Evolutionary conservation across 176 grass and related monocot genomes (phyloP).

Genomic region (Zizania latifolia): DNA sequence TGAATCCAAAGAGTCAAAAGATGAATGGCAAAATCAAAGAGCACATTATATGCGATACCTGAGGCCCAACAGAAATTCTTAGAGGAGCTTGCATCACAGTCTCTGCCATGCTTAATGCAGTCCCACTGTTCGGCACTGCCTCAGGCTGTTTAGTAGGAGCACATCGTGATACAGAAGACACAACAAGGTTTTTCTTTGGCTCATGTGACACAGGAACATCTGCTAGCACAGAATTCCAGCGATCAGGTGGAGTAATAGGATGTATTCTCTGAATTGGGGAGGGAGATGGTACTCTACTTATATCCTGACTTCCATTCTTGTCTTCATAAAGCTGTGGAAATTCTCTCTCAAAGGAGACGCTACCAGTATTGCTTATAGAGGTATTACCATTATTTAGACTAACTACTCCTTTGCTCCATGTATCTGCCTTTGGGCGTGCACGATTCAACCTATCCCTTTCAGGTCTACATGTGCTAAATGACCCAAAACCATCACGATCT

Average conservation of each 20-base stretch:
- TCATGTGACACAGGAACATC: conserved; percentile 40
- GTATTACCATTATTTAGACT: conserved; percentile 26
- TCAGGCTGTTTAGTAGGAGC: conserved; percentile 30
- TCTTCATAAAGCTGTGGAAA: conserved; percentile 61
- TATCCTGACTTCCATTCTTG: conserved; percentile 39
- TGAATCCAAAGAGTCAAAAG: conserved; percentile 6
- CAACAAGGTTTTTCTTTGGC: conserved; percentile 26
- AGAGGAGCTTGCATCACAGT: conserved; percentile 62
- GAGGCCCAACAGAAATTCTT: conserved; percentile 36
- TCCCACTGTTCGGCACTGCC: conserved; percentile 29
- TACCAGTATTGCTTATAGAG: conserved; percentile 33
- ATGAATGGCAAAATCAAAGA: conserved; percentile 2
- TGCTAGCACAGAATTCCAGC: conserved; percentile 53
- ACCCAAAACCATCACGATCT: conserved; percentile 33
- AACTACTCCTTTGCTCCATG: conserved; percentile 45
- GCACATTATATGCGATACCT: conserved; percentile 41
- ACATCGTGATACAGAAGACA: conserved; percentile 23
- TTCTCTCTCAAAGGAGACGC: conserved; percentile 50
- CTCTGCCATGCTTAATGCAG: conserved; percentile 64
- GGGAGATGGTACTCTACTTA: conserved; percentile 38
- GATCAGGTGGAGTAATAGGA: conserved; percentile 28
- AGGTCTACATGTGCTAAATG: conserved; percentile 43
- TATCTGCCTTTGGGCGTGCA: conserved; percentile 28
- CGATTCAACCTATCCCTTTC: conserved; percentile 50
- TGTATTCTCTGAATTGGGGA: conserved; percentile 53